These are phyloP conservation scores for Dichotomocladium elegans DNA, from an alignment of 371 early-diverging fungal species.

Conservation along the genomic window DNA sequence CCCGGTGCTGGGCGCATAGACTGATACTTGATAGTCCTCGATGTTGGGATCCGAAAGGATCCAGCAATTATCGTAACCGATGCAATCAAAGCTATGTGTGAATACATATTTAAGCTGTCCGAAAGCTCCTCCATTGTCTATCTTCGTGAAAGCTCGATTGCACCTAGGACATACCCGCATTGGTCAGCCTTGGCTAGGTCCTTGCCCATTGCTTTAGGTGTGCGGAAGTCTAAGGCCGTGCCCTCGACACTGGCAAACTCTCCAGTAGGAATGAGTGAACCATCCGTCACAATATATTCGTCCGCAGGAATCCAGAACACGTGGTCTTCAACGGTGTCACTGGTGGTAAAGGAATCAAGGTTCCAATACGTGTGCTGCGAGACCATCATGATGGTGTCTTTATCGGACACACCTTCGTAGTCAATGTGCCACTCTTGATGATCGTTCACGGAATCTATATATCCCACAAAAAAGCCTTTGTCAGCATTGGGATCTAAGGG, in stretches of 20 bases:
- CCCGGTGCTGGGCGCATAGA: constrained; percentile 16
- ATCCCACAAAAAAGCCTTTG: too few species aligned
- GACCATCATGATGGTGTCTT: constrained; percentile 19
- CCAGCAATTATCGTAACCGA: constrained; percentile 32
- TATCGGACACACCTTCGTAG: constrained; percentile 11
- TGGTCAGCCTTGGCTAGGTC: constrained; percentile 11
- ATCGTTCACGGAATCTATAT: constrained; percentile 14
- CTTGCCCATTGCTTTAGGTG: constrained; percentile 15
- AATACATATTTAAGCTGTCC: too few species aligned
- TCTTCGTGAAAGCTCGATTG: not conserved
- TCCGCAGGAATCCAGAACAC: constrained; percentile 19
- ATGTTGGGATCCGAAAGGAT: constrained; percentile 17
- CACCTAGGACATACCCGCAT: constrained; percentile 9
- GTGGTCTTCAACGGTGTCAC: constrained; percentile 18
- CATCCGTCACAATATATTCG: constrained; percentile 14
- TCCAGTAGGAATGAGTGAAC: constrained; percentile 12
- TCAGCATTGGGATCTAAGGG: too few species aligned
- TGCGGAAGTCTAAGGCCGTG: constrained; percentile 16
- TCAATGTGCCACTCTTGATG: constrained; percentile 17
- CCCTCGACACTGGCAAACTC: constrained; percentile 11
- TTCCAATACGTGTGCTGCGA: constrained; percentile 19
- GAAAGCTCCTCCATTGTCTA: not conserved
- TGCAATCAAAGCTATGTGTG: constrained; percentile 12
- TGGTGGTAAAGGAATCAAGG: constrained; percentile 15
- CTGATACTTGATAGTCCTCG: constrained; percentile 10